phyloP scores from a whole-genome alignment of 2,329 filamentous ascomycete genomes.

The Botrytis pseudocinerea region DNA sequence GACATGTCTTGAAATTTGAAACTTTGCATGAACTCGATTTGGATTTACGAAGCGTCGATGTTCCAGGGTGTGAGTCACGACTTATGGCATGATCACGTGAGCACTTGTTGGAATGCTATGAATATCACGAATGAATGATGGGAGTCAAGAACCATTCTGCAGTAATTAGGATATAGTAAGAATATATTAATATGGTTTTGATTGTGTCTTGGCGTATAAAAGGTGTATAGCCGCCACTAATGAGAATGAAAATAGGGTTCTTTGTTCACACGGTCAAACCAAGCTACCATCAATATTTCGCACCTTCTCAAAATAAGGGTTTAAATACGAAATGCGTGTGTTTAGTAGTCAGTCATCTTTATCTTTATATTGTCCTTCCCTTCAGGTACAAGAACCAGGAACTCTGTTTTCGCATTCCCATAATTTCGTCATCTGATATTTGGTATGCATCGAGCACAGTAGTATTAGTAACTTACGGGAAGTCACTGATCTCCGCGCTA shows the following conservation, averaged over 20 bases:
- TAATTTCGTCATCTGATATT: background rate
- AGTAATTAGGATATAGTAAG: background rate
- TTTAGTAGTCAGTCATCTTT: background rate
- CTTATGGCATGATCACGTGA: background rate
- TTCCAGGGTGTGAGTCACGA: background rate
- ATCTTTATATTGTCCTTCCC: background rate
- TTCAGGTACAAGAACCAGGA: background rate
- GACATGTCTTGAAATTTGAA: background rate
- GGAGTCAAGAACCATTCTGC: accelerated
- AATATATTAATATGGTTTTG: background rate
- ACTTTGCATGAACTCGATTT: background rate
- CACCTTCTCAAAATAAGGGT: too few species aligned
- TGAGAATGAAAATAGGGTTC: background rate
- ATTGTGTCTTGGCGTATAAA: background rate
- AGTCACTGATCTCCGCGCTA: background rate
- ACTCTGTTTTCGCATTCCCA: too few species aligned
- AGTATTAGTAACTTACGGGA: background rate
- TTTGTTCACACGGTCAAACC: background rate
- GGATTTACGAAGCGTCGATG: background rate
- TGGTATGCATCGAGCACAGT: constrained; percentile 7
- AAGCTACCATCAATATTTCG: background rate
- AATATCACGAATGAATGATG: background rate
- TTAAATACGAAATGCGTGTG: background rate
- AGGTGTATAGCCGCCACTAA: too few species aligned
- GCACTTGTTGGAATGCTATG: background rate